phyloP scores from a whole-genome alignment of 73 alveolate genomes.

The Tetrahymena malaccensis region DNA sequence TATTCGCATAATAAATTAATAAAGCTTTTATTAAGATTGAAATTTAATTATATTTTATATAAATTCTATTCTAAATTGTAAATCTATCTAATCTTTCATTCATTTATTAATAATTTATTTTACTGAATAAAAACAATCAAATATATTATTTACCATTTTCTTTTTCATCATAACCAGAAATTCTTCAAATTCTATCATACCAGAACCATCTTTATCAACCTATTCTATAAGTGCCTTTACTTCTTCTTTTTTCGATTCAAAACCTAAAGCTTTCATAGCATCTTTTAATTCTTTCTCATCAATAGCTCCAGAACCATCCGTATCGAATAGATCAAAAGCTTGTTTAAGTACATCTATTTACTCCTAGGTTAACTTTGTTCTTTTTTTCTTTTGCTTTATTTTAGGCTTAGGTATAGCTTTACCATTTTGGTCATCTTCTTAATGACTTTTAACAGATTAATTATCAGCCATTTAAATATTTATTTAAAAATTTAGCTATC shows the following conservation, averaged over 20 bases:
- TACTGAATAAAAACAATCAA: neutral
- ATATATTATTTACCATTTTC: slow-evolving; percentile 56
- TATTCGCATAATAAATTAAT: neutral
- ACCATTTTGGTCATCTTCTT: neutral
- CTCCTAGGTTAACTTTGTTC: slow-evolving; percentile 36
- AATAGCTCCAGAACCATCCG: slow-evolving; percentile 41
- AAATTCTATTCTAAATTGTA: neutral
- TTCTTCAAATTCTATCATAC: slow-evolving; percentile 82
- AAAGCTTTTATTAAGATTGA: neutral
- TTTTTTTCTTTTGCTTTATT: slow-evolving; percentile 10
- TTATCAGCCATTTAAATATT: neutral
- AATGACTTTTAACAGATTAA: neutral
- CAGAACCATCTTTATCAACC: slow-evolving; percentile 87
- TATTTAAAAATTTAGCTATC: neutral
- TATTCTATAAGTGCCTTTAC: slow-evolving; percentile 74
- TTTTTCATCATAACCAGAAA: slow-evolving; percentile 84
- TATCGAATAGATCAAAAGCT: slow-evolving; percentile 40
- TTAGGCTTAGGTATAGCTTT: neutral
- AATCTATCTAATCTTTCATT: neutral
- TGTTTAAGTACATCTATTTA: slow-evolving; percentile 28
- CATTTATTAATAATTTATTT: neutral
- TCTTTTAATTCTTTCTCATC: slow-evolving; percentile 39
- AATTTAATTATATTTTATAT: neutral
- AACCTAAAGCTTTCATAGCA: slow-evolving; percentile 45
- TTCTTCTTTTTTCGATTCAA: slow-evolving; percentile 43